Evolutionary conservation across 345 rosid species (phyloP).

Genomic region (Euphorbia tirucalli): DNA sequence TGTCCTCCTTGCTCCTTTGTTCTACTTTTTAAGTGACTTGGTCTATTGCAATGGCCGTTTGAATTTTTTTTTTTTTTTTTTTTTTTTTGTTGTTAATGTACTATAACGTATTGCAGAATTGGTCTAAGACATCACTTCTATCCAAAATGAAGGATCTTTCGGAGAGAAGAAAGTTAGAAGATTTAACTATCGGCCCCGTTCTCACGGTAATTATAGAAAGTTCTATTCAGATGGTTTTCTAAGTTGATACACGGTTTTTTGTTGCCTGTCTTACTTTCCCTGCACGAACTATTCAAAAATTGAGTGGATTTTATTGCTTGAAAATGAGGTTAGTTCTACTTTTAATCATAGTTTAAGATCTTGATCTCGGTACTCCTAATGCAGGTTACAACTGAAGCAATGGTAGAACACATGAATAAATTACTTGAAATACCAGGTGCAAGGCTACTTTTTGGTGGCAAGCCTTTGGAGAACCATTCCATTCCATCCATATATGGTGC

Average conservation of each 20-base stretch:
- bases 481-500: slow-evolving; percentile 93
- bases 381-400: slow-evolving; percentile 84
- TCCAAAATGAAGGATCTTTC: slow-evolving; percentile 78
- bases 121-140: slow-evolving; percentile 62
- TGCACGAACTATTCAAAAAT: background rate
- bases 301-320: background rate
- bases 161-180: slow-evolving; percentile 82
- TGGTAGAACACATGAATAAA: slow-evolving; percentile 75
- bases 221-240: background rate
- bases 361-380: slow-evolving; percentile 6
- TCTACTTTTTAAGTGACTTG: too few relatives aligned
- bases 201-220: slow-evolving; percentile 65
- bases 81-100: background rate
- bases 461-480: slow-evolving; percentile 68
- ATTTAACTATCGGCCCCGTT: slow-evolving; percentile 89
- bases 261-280: background rate
- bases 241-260: background rate
- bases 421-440: slow-evolving; percentile 82
- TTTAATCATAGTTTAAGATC: background rate
- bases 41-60: too few relatives aligned
- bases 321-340: background rate
- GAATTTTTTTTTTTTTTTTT: too few relatives aligned
- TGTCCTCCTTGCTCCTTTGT: too few relatives aligned
- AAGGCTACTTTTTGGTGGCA: slow-evolving; percentile 86
- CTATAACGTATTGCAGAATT: slow-evolving; percentile 50